Conservation (phyloP, 495 filamentous ascomycete species). For the Letharia lupina region DNA sequence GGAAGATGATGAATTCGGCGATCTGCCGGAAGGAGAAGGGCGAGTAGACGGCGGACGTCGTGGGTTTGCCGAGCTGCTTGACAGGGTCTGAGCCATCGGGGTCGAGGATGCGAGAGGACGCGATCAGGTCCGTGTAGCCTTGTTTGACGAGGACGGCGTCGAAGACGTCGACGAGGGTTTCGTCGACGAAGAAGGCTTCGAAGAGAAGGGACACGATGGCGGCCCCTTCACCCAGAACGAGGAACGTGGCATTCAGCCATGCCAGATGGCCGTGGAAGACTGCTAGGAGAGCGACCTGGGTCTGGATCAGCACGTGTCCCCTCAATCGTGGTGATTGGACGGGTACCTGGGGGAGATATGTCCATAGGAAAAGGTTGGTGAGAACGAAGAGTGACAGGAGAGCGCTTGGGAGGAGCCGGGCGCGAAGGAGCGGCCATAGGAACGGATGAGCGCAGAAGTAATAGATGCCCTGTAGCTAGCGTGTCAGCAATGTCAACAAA, state of each 20-base stretch:
- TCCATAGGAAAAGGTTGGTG: constrained; percentile 53
- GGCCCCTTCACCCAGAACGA: constrained; percentile 59
- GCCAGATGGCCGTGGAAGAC: constrained; percentile 53
- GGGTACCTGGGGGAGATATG: constrained; percentile 11
- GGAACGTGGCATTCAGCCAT: constrained; percentile 55
- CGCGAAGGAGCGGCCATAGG: constrained; percentile 53
- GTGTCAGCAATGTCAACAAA: not conserved
- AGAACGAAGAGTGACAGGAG: constrained; percentile 54
- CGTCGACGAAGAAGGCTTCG: constrained; percentile 61
- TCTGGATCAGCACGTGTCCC: constrained; percentile 31
- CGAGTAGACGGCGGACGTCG: constrained; percentile 48
- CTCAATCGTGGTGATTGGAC: too few relatives aligned
- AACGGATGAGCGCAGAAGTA: constrained; percentile 54
- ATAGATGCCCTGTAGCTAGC: constrained; percentile 43
- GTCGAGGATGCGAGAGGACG: constrained; percentile 45
- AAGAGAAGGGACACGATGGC: constrained; percentile 54
- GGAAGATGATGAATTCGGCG: constrained; percentile 60
- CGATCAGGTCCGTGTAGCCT: constrained; percentile 49
- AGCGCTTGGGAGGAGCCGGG: constrained; percentile 49
- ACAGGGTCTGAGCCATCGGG: constrained; percentile 45
- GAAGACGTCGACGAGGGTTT: constrained; percentile 61
- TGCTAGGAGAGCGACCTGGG: constrained; percentile 53
- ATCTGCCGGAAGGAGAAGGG: constrained; percentile 71
- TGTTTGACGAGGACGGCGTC: constrained; percentile 55
- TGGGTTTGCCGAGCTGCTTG: constrained; percentile 50